phyloP scores from a whole-genome alignment of 345 rosid genomes.

The Garcia nutans region DNA sequence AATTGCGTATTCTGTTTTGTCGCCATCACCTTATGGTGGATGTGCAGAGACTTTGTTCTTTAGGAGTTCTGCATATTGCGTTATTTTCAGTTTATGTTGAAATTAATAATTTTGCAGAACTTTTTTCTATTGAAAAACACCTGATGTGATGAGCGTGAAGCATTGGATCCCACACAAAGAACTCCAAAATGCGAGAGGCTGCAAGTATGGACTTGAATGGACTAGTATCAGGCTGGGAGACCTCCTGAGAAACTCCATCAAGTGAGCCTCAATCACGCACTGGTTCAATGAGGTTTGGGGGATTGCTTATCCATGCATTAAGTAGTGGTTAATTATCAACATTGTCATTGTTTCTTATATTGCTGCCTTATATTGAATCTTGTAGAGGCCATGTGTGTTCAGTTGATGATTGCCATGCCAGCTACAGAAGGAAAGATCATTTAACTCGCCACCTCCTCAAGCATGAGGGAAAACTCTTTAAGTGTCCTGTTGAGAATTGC shows the following conservation, averaged over 20 bases:
- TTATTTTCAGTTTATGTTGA: neutral
- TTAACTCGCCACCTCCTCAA: slow-evolving; percentile 69
- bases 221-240: slow-evolving; percentile 99
- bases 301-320: neutral
- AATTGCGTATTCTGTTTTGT: neutral
- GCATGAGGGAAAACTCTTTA: slow-evolving; percentile 76
- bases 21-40: neutral
- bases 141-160: slow-evolving; percentile 66
- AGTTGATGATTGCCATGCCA: slow-evolving; percentile 60
- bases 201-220: slow-evolving; percentile 53
- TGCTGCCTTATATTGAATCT: neutral
- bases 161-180: slow-evolving; percentile 97
- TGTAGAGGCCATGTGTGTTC: slow-evolving; percentile 70
- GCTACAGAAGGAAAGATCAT: slow-evolving; percentile 90
- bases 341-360: neutral
- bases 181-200: slow-evolving; percentile 99
- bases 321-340: neutral
- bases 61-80: neutral
- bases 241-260: slow-evolving; percentile 99
- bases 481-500: slow-evolving; percentile 62
- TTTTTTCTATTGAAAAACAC: slow-evolving; percentile 16
- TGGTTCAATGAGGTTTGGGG: slow-evolving; percentile 47
- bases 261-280: slow-evolving; percentile 85
- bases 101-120: slow-evolving; percentile 47
- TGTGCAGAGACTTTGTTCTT: no score